Evolutionary conservation across 139 green algal species (phyloP).

Genomic region (Raphidocelis subcapitata): DNA sequence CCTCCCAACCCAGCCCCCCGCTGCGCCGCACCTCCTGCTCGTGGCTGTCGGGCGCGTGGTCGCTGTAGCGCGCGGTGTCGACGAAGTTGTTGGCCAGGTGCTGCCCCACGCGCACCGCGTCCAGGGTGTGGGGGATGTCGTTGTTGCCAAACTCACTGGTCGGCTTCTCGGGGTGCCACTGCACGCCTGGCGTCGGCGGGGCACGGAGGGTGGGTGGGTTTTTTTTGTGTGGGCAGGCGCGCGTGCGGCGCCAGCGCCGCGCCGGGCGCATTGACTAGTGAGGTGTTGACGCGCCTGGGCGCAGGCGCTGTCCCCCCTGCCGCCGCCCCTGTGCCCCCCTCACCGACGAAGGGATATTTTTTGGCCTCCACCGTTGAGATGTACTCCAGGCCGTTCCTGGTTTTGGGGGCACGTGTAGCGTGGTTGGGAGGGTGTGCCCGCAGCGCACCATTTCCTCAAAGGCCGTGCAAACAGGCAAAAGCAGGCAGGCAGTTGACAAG

Average conservation of each 20-base stretch:
- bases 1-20: too few species aligned
- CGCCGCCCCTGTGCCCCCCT: too few species aligned
- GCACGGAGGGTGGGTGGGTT: background rate
- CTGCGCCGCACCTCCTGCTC: too few species aligned
- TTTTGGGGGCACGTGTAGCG: too few species aligned
- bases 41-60: conserved; percentile 60
- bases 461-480: too few species aligned
- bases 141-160: conserved; percentile 80
- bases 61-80: conserved; percentile 42
- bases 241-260: too few species aligned
- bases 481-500: too few species aligned
- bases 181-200: conserved; percentile 36
- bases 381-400: conserved; percentile 75
- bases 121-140: conserved; percentile 70
- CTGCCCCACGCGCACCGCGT: conserved; percentile 63
- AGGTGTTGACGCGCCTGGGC: too few species aligned
- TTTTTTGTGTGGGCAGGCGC: background rate
- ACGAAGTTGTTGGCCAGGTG: conserved; percentile 75
- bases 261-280: too few species aligned
- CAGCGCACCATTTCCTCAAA: too few species aligned
- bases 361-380: conserved; percentile 75
- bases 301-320: too few species aligned
- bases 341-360: conserved; percentile 79
- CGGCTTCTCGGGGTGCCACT: conserved; percentile 90
- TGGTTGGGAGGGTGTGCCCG: too few species aligned